phyloP scores from a whole-genome alignment of 225 moss, liverwort and hornwort genomes.

The Sphagnum tenellum region DNA sequence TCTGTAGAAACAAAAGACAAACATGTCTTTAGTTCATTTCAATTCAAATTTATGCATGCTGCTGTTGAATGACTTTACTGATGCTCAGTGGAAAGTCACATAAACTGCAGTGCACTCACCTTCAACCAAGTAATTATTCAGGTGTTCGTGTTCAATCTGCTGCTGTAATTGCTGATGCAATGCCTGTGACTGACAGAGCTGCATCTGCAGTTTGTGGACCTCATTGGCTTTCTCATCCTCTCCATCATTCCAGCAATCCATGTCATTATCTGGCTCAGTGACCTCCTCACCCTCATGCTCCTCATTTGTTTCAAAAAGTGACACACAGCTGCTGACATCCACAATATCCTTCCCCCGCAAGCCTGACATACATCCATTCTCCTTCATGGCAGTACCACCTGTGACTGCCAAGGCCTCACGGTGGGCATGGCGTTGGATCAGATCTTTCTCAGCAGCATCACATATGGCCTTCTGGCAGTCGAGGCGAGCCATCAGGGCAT shows the following conservation, averaged over 20 bases:
- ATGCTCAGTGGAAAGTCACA: too few species aligned
- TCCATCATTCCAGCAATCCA: slow-evolving; percentile 14
- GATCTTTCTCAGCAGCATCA: slow-evolving; percentile 29
- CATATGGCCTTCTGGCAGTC: slow-evolving; percentile 27
- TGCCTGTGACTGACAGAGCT: slow-evolving; percentile 20
- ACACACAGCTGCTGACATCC: slow-evolving; percentile 15
- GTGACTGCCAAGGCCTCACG: slow-evolving; percentile 14
- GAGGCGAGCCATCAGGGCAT: slow-evolving; percentile 35
- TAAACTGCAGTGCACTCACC: slow-evolving; percentile 8
- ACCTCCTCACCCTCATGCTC: slow-evolving; percentile 9
- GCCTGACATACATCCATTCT: neutral
- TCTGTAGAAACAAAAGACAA: too few species aligned
- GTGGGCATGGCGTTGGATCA: slow-evolving; percentile 20
- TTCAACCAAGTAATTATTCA: slow-evolving; percentile 32
- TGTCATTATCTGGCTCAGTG: slow-evolving; percentile 8
- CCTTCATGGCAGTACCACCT: slow-evolving; percentile 4
- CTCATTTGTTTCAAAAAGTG: slow-evolving; percentile 4
- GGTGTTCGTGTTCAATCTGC: slow-evolving; percentile 19
- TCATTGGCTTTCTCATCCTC: slow-evolving; percentile 24
- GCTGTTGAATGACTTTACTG: too few species aligned
- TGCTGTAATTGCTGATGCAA: slow-evolving; percentile 6
- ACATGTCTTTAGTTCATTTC: too few species aligned
- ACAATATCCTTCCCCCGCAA: slow-evolving; percentile 19
- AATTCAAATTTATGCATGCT: too few species aligned
- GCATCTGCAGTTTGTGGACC: slow-evolving; percentile 20